Evolutionary conservation across 345 rosid species (phyloP).

Genomic region (Dovyalis caffra): DNA sequence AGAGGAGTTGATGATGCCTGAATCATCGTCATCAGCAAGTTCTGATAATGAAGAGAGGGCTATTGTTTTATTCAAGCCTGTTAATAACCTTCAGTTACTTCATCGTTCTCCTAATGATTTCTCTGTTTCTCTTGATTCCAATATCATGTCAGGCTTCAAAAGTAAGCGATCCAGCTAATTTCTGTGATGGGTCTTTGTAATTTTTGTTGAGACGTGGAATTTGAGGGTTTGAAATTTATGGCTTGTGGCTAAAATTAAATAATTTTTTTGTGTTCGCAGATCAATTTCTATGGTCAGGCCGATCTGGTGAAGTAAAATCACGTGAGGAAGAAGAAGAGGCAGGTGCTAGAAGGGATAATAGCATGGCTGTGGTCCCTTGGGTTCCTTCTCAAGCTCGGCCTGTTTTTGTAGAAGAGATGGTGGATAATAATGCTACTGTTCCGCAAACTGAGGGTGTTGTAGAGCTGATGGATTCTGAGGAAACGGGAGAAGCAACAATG

Average conservation of each 20-base stretch:
- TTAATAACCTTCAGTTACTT: constrained; percentile 11
- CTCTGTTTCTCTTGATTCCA: constrained; percentile 37
- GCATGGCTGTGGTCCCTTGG: constrained; percentile 65
- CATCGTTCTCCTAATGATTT: constrained; percentile 26
- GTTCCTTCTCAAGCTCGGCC: constrained; percentile 31
- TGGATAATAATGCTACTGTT: neutral
- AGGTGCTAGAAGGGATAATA: neutral
- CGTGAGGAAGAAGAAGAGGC: constrained; percentile 18
- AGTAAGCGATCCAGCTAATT: constrained; percentile 31
- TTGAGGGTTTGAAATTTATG: neutral
- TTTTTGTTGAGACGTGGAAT: neutral
- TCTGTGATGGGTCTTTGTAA: neutral
- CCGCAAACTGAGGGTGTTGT: constrained; percentile 11
- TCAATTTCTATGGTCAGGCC: constrained; percentile 24
- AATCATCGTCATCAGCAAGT: neutral
- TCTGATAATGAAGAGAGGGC: constrained; percentile 55
- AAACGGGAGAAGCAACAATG: constrained; percentile 44
- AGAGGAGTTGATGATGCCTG: neutral
- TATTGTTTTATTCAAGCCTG: constrained; percentile 57
- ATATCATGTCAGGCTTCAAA: constrained; percentile 48
- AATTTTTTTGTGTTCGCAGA: constrained; percentile 22
- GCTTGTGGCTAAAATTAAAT: neutral
- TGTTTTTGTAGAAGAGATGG: neutral
- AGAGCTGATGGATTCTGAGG: constrained; percentile 54
- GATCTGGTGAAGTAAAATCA: constrained; percentile 8